Base-by-base conservation (phyloP, 1,139 yeast genomes). In the Candida pseudoviswanathii region DNA sequence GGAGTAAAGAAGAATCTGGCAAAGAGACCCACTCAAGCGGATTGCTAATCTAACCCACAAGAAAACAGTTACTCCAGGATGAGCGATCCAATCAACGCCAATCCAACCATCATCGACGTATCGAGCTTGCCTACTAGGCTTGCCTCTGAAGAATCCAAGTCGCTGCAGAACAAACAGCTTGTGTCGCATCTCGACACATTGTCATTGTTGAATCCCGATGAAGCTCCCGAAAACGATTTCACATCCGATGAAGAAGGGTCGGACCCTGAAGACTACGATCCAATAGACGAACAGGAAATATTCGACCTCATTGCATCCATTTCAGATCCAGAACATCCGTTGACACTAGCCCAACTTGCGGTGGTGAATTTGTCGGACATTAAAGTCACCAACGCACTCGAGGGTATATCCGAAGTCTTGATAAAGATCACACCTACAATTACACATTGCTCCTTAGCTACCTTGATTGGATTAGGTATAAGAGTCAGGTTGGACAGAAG, bases 291-390 rank as follows among this genome's bases (percentile, higher is more conserved):
- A 5, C 81, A 76, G 55, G 81, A 75, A 51, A 76, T 77, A 9
- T 79, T 74, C 53, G 89, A 76, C 55, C 75, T 94, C 49, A 89
- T 94, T 4, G 83, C 97, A 2, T 80, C 89, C 27, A 94, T 95
- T 25, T 89, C 96, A 0, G 99, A 95, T 65, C 99, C 99, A 2
- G 99, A 95, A 62, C 99, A 95, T 65, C 99, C 99, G 0, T 74
- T 95, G 40, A 88, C 97, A 0, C 75, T 95, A 51, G 99, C 97
- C 0, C 99, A 95, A 66, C 77, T 95, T 16, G 95, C 97, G 0
- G 98, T 95, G 41, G 97, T 95, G 2, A 91, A 91, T 61, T 73
- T 95, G 45, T 78, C 78, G 2, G 97, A 95, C 64, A 94, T 95
- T 50, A 65, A 71, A 36, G 90, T 95, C 6, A 73, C 72, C 1